These are phyloP conservation scores for Metarhizium anisopliae DNA, from an alignment of 2,329 filamentous ascomycete species.

Conservation along the genomic window DNA sequence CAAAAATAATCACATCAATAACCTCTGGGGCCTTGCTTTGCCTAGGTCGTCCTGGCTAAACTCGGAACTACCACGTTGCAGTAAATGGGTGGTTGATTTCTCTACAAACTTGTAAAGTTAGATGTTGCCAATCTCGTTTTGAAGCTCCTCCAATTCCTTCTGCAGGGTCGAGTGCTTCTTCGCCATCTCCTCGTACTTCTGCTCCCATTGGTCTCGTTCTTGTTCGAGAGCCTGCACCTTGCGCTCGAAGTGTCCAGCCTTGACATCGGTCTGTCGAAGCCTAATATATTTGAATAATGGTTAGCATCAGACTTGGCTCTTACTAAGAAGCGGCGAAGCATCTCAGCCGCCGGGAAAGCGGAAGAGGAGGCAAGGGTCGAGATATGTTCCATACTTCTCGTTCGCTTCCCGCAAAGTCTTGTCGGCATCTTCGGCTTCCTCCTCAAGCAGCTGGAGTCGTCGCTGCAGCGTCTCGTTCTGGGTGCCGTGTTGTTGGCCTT, in stretches of 20 bases:
- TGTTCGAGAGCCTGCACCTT: conserved; percentile 95
- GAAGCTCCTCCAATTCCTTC: conserved; percentile 88
- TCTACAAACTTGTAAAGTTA: conserved; percentile 36
- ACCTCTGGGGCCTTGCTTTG: not conserved
- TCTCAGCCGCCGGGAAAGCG: conserved; percentile 11
- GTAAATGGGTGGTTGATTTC: conserved; percentile 10
- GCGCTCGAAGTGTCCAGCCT: conserved; percentile 97
- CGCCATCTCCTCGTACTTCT: conserved; percentile 95
- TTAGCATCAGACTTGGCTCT: conserved; percentile 8
- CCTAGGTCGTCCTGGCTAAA: not conserved
- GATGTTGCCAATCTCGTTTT: conserved; percentile 87
- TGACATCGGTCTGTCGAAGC: conserved; percentile 97
- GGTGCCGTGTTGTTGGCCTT: conserved; percentile 72
- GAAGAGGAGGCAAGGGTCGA: not conserved
- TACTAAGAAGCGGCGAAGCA: conserved; percentile 2
- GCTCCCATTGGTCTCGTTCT: conserved; percentile 88
- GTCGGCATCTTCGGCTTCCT: conserved; percentile 94
- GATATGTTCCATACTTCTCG: conserved; percentile 70
- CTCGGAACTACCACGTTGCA: not conserved
- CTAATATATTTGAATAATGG: conserved; percentile 35
- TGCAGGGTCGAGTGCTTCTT: conserved; percentile 78
- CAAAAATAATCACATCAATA: conserved; percentile 8
- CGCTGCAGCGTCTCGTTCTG: conserved; percentile 89
- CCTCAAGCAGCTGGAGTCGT: conserved; percentile 91
- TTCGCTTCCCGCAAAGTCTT: conserved; percentile 95